phyloP scores from a whole-genome alignment of 2,329 filamentous ascomycete genomes.

The Fusarium zealandicum region DNA sequence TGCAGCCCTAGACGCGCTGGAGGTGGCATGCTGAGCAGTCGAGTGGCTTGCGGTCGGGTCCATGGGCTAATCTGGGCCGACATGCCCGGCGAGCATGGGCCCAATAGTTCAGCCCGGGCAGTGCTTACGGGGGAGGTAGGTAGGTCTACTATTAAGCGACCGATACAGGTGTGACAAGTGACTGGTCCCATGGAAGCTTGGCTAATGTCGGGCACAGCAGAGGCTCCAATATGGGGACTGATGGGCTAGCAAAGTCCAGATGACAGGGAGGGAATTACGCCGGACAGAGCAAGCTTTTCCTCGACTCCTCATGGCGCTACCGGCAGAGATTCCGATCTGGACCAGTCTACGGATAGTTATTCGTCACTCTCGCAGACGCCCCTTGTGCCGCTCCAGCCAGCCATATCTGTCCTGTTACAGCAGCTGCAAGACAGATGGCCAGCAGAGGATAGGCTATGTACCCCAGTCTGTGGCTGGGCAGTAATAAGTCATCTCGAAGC shows the following conservation, averaged over 20 bases:
- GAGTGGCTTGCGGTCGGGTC: too few relatives aligned
- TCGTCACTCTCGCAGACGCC: constrained; percentile 17
- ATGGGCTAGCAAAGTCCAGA: constrained; percentile 2
- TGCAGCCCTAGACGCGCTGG: too few relatives aligned
- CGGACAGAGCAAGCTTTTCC: not conserved
- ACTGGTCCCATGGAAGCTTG: too few relatives aligned
- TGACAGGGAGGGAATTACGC: not conserved
- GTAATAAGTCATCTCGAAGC: too few relatives aligned
- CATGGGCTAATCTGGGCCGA: too few relatives aligned
- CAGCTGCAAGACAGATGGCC: not conserved
- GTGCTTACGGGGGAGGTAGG: too few relatives aligned
- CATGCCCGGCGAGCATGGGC: too few relatives aligned
- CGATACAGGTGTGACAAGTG: not conserved
- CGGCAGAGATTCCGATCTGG: constrained; percentile 20
- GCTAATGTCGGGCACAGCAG: too few relatives aligned
- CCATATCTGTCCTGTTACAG: constrained; percentile 2
- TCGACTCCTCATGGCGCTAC: constrained; percentile 8
- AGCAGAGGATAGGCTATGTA: not conserved
- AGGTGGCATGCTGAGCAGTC: too few relatives aligned
- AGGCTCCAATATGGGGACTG: constrained; percentile 1
- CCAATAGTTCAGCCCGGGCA: too few relatives aligned
- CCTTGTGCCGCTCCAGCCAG: constrained; percentile 13
- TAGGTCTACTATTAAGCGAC: too few relatives aligned
- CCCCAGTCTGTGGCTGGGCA: too few relatives aligned
- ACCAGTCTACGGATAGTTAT: constrained; percentile 24